Base-by-base conservation (phyloP, 345 rosid genomes). In the Citrus reticulata region DNA sequence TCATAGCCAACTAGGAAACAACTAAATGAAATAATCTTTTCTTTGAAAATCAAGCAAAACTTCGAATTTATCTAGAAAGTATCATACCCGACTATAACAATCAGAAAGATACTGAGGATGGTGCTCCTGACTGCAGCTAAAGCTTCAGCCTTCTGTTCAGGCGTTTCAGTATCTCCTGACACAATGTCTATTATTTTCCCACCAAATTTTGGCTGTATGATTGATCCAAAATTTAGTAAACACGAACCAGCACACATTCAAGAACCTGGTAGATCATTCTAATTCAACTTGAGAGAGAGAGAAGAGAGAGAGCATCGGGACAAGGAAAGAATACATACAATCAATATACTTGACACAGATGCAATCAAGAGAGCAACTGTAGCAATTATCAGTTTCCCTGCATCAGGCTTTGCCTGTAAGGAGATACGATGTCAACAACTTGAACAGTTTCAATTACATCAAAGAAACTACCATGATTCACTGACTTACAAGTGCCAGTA, bases 111-210 rank as follows among this genome's bases (percentile, higher is more conserved):
- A 57, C 83, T 16, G 6, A 87, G 20, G 37, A 90, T 88, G 13
- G 93, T 87, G 63, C 82, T 78, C 81, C 73, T 86, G 83, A 90
- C 86, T 42, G 84, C 89, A 69, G 63, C 68, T 59, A 88, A 64
- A 69, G 93, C 91, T 54, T 81, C 84, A 0, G 84, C 58, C 80
- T 86, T 84, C 83, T 88, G 81, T 55, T 90, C 89, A 79, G 88
- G 83, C 1, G 87, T 88, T 65, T 32, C 69, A 71, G 24, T 81
- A 60, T 88, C 89, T 84, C 85, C 83, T 9, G 93, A 88, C 39
- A 88, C 90, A 70, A 90, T 88, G 88, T 90, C 91, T 58, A 90
- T 87, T 76, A 90, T 90, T 86, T 80, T 87, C 22, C 91, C 93
- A 75, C 92, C 93, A 86, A 84, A 90, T 80, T 89, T 89, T 58